Evolutionary conservation across 2,329 filamentous ascomycete species (phyloP), one percentile per base, ranked within the genome.

Genomic region (Apiospora arundinis): DNA sequence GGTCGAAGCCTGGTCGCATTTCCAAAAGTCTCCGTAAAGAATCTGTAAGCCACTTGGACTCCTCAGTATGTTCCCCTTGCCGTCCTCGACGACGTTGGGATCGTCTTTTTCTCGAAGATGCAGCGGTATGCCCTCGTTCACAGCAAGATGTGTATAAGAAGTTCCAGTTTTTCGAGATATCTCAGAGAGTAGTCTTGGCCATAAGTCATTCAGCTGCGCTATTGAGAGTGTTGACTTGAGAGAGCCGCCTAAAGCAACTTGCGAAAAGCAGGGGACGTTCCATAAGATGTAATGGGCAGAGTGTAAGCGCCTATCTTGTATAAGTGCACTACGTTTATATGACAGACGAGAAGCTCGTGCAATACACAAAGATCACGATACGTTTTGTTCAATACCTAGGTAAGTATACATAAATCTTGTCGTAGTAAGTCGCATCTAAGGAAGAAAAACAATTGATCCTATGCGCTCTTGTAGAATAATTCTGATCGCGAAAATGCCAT

Each of bases 1-100:
- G 28, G 74, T 0, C 69, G 76, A 1, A 72, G 67, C 28, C 68
- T 75, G 60, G 1, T 72, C n/a, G 0, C 80, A 67, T 0, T 89
- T 86, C 0, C 94, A 94, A 79, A 97, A 97, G 78, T 92, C 85
- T 28, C 95, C 95, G 78, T 91, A 84, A 0, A 98, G 83, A 25
- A 92, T 91, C 2, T 87, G 86, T 42, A 98, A 85, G 23, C 91
- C 88, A 56, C 86, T 88, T 0, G 95, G 95, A 68, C 90, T 91
- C 63, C 95, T 90, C 71, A 97, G 86, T 18, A 92, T 83, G 78
- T 97, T 97, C 74, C 92, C 88, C 23, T 77, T 75, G 4, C 79
- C 78, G 4, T 71, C 68, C 7, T 73, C 8, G 44, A 2, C 3
- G 16, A 7, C 28, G 66, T 4, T 70, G 66, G 48, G 16, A 9